Evolutionary conservation across 257 asterid species (phyloP), one percentile per base, ranked within the genome.

Genomic region (Ocimum tenuiflorum): DNA sequence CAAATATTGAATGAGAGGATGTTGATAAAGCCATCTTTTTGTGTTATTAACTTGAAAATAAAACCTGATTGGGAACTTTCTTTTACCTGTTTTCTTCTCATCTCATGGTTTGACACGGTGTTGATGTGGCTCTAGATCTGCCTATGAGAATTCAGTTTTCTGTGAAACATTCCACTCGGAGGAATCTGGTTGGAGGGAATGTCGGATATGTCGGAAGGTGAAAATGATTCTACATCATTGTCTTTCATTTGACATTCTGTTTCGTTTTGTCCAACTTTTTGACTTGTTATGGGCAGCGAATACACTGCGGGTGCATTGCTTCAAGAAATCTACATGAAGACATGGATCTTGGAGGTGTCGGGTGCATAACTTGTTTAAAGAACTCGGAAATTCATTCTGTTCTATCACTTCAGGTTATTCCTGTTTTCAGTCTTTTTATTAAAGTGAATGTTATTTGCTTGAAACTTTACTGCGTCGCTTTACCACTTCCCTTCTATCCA

Each of bases 101-200:
- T 7, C 63, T 45, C 62, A 47, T 62, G 67, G 22, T 52, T 42
- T 73, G 42, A 62, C 52, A 59, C 58, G 72, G 31, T 27, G n/a
- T 27, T 24, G 15, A 46, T 45, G 76, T 56, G 57, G 35, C 35
- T 55, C 52, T 77, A 92, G 99, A 64, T 79, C 79, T 56, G 88
- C 87, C 35, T 89, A 81, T 70, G 97, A 92, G 75, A 88, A 81
- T 61, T 78, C 77, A 12, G 67, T 77, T 65, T 92, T 80, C 70
- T 92, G 97, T 55, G 88, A 84, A 51, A 82, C 77, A 33, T 92
- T 92, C 80, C 99, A 92, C 75, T 55, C 38, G 66, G 82, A 82
- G 4, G 96, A 87, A 68, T 72, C 91, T 60, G 99, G 97, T 63
- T 92, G 99, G 99, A 80, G 97, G 76, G 95, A 81, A 62, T 92